Conservation (phyloP, 2,329 filamentous ascomycete genomes). For the Cercospora janseana region DNA sequence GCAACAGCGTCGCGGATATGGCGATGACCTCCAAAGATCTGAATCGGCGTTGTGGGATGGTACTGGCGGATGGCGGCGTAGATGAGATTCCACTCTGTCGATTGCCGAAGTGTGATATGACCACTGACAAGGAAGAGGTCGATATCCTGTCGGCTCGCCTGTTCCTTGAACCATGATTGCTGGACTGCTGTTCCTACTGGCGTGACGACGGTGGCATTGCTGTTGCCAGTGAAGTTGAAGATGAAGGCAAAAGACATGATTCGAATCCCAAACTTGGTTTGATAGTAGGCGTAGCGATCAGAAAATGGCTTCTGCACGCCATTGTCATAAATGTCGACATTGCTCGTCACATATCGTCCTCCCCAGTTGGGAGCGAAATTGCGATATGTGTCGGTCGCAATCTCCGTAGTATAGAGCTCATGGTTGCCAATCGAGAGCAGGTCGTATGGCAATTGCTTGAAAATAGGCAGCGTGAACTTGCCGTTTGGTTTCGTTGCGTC, state of each 20-base stretch:
- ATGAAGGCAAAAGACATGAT: slow-evolving; percentile 56
- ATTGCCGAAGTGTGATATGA: slow-evolving; percentile 57
- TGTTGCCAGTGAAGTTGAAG: slow-evolving; percentile 56
- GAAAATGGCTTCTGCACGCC: slow-evolving; percentile 36
- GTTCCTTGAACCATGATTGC: slow-evolving; percentile 60
- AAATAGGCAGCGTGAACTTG: slow-evolving; percentile 53
- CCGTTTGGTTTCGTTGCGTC: slow-evolving; percentile 54
- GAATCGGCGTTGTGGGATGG: slow-evolving; percentile 59
- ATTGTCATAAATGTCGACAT: slow-evolving; percentile 47
- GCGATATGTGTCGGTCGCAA: slow-evolving; percentile 61
- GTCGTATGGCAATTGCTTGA: slow-evolving; percentile 49
- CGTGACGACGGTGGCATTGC: slow-evolving; percentile 61
- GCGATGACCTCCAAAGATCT: slow-evolving; percentile 55
- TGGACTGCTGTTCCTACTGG: slow-evolving; percentile 53
- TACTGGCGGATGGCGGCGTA: slow-evolving; percentile 58
- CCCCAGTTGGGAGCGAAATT: slow-evolving; percentile 59
- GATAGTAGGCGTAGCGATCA: slow-evolving; percentile 51
- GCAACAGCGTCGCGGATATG: slow-evolving; percentile 62
- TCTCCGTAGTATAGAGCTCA: slow-evolving; percentile 62
- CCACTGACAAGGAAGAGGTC: slow-evolving; percentile 64
- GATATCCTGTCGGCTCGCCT: slow-evolving; percentile 56
- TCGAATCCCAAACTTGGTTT: slow-evolving; percentile 48
- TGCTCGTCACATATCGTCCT: slow-evolving; percentile 54
- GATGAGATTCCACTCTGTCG: slow-evolving; percentile 49
- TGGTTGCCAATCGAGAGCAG: slow-evolving; percentile 60